Evolutionary conservation across 352 stramenopile genomes (phyloP).

Genomic region (Saprolegnia diclina): DNA sequence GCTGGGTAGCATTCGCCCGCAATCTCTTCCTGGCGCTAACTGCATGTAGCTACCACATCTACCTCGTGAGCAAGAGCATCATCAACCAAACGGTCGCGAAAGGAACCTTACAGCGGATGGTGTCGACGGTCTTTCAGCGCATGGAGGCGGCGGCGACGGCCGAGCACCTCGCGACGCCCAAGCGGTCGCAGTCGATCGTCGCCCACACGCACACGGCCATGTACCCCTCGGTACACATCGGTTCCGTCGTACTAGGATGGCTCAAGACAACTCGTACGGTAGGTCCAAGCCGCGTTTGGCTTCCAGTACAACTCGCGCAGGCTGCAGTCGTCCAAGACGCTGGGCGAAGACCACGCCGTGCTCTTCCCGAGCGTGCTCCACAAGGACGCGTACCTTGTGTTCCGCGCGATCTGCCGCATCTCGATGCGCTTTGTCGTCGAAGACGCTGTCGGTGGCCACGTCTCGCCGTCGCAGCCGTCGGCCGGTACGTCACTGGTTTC

Average conservation of each 20-base stretch:
- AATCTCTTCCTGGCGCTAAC: not conserved
- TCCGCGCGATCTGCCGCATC: conserved; percentile 94
- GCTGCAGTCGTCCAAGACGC: conserved; percentile 7
- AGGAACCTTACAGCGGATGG: conserved; percentile 95
- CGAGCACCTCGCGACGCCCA: not conserved
- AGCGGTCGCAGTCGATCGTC: not conserved
- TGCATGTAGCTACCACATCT: conserved; percentile 87
- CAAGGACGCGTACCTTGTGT: conserved; percentile 97
- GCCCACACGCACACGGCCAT: conserved; percentile 1
- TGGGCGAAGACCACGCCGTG: conserved; percentile 7
- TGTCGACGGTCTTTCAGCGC: conserved; percentile 92
- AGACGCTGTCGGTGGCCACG: conserved; percentile 52
- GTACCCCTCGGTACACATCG: not conserved
- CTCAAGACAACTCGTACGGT: not conserved
- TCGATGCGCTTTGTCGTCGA: conserved; percentile 90
- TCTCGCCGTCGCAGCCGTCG: not conserved
- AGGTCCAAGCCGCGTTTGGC: conserved; percentile 4
- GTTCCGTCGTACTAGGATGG: not conserved
- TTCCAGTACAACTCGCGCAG: conserved; percentile 2
- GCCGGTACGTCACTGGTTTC: conserved; percentile 10
- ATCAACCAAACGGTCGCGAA: conserved; percentile 96
- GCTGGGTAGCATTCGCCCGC: conserved; percentile 41
- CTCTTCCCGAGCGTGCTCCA: conserved; percentile 94
- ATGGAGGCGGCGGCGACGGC: conserved; percentile 82
- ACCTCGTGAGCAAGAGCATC: conserved; percentile 87